phyloP scores from a whole-genome alignment of 1,139 yeast species.

The Meyerozyma smithsonii region DNA sequence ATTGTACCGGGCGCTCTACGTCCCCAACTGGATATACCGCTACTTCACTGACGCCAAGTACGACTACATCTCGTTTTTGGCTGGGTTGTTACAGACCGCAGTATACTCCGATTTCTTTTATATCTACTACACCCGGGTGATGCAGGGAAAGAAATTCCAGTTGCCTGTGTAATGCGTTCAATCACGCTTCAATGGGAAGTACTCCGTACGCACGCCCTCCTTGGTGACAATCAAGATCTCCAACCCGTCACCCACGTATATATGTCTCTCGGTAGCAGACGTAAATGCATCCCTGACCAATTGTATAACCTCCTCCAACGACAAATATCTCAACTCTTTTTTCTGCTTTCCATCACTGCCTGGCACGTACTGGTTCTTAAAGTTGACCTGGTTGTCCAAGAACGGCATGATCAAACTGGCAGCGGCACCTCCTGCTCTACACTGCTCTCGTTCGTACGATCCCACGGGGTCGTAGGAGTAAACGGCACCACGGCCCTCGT shows the following conservation, averaged over 20 bases:
- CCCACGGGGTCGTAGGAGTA: constrained; percentile 98
- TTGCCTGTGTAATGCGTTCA: constrained; percentile 60
- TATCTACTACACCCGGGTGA: constrained; percentile 73
- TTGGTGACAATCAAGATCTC: constrained; percentile 88
- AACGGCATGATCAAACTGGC: constrained; percentile 96
- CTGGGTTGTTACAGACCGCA: constrained; percentile 83
- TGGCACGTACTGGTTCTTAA: constrained; percentile 86
- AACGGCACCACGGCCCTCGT: constrained; percentile 90
- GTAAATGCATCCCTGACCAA: constrained; percentile 91
- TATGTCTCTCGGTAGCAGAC: constrained; percentile 97
- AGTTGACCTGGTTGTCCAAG: constrained; percentile 93
- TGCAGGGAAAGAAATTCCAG: constrained; percentile 77
- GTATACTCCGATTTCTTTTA: constrained; percentile 94
- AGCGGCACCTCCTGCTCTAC: constrained; percentile 98
- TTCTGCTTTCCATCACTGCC: constrained; percentile 63
- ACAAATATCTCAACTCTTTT: constrained; percentile 57
- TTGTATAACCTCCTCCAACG: constrained; percentile 78
- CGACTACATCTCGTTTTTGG: constrained; percentile 66
- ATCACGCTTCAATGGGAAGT: constrained; percentile 85
- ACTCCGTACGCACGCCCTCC: constrained; percentile 84
- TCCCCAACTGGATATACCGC: constrained; percentile 94
- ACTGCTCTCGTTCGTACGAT: constrained; percentile 93
- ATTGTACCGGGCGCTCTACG: constrained; percentile 77
- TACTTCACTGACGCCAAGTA: constrained; percentile 62
- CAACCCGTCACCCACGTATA: constrained; percentile 95